These are phyloP conservation scores for Avena atlantica DNA, from an alignment of 176 grass and related monocot genomes.

Conservation along the genomic window DNA sequence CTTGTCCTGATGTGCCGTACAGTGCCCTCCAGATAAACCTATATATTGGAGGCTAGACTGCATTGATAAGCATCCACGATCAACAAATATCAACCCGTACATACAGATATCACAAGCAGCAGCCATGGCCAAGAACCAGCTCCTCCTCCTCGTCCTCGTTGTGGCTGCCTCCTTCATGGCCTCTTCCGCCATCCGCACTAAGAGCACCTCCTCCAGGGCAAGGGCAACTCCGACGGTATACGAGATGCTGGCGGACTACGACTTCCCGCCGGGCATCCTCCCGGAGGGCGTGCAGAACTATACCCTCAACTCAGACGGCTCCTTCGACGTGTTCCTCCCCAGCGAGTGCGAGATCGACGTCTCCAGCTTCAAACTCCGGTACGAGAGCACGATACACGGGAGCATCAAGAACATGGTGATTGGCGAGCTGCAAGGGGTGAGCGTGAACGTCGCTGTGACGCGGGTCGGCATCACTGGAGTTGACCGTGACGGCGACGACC, in stretches of 20 bases:
- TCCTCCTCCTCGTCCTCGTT: not conserved
- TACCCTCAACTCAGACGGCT: not conserved
- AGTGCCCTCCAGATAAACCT: not conserved
- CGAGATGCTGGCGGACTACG: slow-evolving; percentile 55
- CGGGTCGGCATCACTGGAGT: not conserved
- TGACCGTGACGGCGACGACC: not conserved
- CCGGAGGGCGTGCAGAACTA: not conserved
- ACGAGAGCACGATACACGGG: not conserved
- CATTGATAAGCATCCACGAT: too few species aligned
- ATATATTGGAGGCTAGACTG: too few species aligned
- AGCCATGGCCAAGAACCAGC: not conserved
- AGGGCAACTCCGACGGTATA: slow-evolving; percentile 35
- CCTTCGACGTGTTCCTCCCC: not conserved
- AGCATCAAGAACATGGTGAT: not conserved
- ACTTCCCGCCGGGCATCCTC: slow-evolving; percentile 9
- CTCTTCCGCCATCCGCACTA: not conserved
- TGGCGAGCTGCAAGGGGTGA: not conserved
- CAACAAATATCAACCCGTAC: not conserved
- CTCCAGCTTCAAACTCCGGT: not conserved
- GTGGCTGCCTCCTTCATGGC: not conserved
- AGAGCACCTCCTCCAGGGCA: too few species aligned
- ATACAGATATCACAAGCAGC: not conserved
- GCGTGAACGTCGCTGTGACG: not conserved
- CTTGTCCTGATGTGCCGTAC: too few species aligned
- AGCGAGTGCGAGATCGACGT: not conserved